Conservation (phyloP, 352 stramenopile species). For the Phytophthora syringae region DNA sequence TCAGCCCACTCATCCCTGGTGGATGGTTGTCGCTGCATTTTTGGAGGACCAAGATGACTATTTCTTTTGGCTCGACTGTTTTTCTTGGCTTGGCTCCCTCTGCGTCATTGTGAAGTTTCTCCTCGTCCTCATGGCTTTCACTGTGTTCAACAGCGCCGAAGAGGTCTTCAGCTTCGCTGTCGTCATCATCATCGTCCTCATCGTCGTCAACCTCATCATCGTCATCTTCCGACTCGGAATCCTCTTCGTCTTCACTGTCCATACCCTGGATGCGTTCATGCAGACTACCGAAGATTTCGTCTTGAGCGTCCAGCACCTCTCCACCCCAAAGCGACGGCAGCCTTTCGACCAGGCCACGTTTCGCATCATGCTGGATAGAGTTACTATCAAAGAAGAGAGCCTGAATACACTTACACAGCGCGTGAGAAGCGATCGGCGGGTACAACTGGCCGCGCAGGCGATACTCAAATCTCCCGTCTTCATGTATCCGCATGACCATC, state of each 20-base stretch:
- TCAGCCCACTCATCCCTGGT: constrained; percentile 70
- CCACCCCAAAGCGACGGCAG: constrained; percentile 77
- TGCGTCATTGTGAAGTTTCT: constrained; percentile 4
- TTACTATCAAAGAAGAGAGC: constrained; percentile 83
- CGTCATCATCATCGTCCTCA: constrained; percentile 47
- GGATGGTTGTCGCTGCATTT: constrained; percentile 36
- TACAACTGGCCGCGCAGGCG: constrained; percentile 71
- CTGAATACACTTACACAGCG: constrained; percentile 74
- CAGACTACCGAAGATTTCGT: constrained; percentile 63
- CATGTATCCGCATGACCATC: constrained; percentile 75
- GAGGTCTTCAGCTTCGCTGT: constrained; percentile 44
- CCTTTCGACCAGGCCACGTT: constrained; percentile 73
- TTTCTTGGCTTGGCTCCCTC: constrained; percentile 21
- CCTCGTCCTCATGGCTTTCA: constrained; percentile 14
- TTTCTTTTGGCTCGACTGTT: constrained; percentile 19
- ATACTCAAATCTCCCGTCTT: constrained; percentile 74
- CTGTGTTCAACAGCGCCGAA: constrained; percentile 27
- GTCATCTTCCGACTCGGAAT: constrained; percentile 59
- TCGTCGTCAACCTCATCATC: constrained; percentile 46
- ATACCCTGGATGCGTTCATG: constrained; percentile 41
- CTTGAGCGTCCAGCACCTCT: constrained; percentile 64
- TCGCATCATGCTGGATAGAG: constrained; percentile 83
- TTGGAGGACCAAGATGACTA: constrained; percentile 8
- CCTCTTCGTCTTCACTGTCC: constrained; percentile 57
- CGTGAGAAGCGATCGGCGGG: constrained; percentile 69